Percentiles rank a stretch among this genome's conserved stretches.
phyloP scores from a whole-genome alignment of 257 asterid genomes.

The Mitragyna speciosa region DNA sequence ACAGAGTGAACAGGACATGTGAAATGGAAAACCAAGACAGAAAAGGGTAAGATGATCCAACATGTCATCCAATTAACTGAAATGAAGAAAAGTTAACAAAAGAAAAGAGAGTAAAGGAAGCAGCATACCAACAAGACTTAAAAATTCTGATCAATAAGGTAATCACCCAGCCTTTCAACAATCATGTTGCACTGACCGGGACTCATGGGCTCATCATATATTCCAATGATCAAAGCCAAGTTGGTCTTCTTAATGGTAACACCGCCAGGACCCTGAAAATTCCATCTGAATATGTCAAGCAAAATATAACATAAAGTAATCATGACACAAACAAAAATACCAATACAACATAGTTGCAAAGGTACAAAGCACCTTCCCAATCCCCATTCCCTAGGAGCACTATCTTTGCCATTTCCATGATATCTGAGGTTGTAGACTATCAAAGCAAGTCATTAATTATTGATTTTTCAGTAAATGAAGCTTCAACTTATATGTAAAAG shows the following conservation, averaged over 20 bases:
- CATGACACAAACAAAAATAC: background rate
- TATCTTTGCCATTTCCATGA: background rate
- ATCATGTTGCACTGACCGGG: constrained; percentile 48
- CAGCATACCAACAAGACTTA: constrained; percentile 21
- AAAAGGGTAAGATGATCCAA: background rate
- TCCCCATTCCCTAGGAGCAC: background rate
- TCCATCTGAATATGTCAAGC: background rate
- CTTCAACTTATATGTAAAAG: background rate
- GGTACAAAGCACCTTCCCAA: background rate
- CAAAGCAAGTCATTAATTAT: background rate
- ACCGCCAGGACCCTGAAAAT: constrained; percentile 43
- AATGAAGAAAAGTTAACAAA: background rate
- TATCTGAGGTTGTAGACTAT: background rate
- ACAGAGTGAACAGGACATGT: background rate
- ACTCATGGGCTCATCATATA: constrained; percentile 45
- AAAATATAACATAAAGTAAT: background rate
- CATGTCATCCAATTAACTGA: background rate
- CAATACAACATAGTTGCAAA: background rate
- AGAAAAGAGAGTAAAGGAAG: background rate
- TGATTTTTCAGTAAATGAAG: background rate
- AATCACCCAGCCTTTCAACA: constrained; percentile 48
- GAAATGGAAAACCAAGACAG: background rate
- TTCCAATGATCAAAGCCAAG: constrained; percentile 41
- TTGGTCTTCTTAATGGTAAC: constrained; percentile 42
- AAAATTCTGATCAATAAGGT: constrained; percentile 33